These are phyloP conservation scores for Globisporangium canariense DNA, from an alignment of 352 stramenopile genomes.

Conservation along the genomic window DNA sequence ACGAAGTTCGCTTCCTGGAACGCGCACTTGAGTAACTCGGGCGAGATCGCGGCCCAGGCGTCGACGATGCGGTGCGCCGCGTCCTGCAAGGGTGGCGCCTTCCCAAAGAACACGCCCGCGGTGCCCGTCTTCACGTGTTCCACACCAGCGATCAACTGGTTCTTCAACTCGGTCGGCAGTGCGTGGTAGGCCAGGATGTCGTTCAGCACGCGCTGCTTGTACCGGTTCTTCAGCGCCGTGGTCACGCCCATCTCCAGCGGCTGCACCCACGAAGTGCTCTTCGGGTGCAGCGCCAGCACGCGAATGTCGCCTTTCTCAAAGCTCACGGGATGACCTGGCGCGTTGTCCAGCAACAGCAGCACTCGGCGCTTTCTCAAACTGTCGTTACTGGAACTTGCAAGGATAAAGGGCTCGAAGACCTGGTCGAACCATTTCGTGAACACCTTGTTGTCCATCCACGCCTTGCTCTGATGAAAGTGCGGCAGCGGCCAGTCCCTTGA, in stretches of 20 bases:
- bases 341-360: conserved; percentile 19
- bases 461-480: conserved; percentile 14
- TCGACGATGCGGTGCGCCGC: conserved; percentile 16
- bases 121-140: conserved; percentile 13
- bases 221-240: conserved; percentile 26
- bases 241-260: conserved; percentile 24
- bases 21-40: conserved; percentile 13
- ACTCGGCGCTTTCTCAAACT: neutral
- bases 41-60: conserved; percentile 19
- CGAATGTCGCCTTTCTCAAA: conserved; percentile 15
- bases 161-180: conserved; percentile 9
- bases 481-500: conserved; percentile 12
- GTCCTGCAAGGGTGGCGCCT: conserved; percentile 23
- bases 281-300: conserved; percentile 12
- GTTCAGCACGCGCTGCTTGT: conserved; percentile 20
- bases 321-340: conserved; percentile 14
- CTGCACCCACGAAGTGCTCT: conserved; percentile 15
- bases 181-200: conserved; percentile 22
- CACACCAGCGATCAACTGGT: neutral
- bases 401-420: conserved; percentile 11
- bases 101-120: conserved; percentile 19
- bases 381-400: neutral
- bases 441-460: conserved; percentile 17
- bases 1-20: conserved; percentile 14
- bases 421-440: conserved; percentile 18